A percentile compares a stretch with the other conserved stretches of the same genome.
phyloP scores from a whole-genome alignment of 2,329 filamentous ascomycete genomes.

The Colletotrichum sp. region DNA sequence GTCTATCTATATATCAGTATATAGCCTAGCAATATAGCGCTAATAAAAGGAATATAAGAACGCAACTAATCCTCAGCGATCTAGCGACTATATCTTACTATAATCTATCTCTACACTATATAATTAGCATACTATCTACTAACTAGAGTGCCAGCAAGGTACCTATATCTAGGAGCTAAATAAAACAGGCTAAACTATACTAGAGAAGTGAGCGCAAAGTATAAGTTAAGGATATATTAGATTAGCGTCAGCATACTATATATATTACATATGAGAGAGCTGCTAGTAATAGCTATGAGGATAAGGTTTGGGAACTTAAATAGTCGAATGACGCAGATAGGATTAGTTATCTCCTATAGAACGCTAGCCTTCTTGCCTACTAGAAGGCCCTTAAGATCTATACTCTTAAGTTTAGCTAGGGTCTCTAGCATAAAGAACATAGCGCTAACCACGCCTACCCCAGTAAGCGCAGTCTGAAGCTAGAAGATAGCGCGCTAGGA shows the following conservation, averaged over 20 bases:
- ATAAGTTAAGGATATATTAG: conserved; percentile 73
- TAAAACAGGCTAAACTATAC: conserved; percentile 73
- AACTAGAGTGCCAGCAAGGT: conserved; percentile 69
- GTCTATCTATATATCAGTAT: conserved; percentile 75
- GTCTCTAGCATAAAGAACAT: conserved; percentile 72
- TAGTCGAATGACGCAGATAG: conserved; percentile 66
- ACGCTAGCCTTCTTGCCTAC: conserved; percentile 44
- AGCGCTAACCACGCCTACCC: conserved; percentile 56
- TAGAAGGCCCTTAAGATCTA: conserved; percentile 62
- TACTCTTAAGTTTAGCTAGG: conserved; percentile 64
- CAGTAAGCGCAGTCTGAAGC: conserved; percentile 69
- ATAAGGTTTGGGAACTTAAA: conserved; percentile 71
- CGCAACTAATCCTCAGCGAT: conserved; percentile 74
- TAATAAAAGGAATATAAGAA: conserved; percentile 64
- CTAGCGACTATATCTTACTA: conserved; percentile 55
- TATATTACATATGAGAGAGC: conserved; percentile 73
- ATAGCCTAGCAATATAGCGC: conserved; percentile 63
- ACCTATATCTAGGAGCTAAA: conserved; percentile 71
- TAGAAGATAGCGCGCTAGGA: conserved; percentile 75
- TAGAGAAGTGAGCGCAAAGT: conserved; percentile 67
- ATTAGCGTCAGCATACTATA: conserved; percentile 72
- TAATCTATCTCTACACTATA: conserved; percentile 64
- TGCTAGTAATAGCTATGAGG: conserved; percentile 60
- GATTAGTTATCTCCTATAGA: conserved; percentile 61
- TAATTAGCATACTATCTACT: conserved; percentile 72